Evolutionary conservation across 1,284 basidiomycete species (phyloP), one percentile per base, ranked within the genome.

Genomic region (Tremellales sp.): DNA sequence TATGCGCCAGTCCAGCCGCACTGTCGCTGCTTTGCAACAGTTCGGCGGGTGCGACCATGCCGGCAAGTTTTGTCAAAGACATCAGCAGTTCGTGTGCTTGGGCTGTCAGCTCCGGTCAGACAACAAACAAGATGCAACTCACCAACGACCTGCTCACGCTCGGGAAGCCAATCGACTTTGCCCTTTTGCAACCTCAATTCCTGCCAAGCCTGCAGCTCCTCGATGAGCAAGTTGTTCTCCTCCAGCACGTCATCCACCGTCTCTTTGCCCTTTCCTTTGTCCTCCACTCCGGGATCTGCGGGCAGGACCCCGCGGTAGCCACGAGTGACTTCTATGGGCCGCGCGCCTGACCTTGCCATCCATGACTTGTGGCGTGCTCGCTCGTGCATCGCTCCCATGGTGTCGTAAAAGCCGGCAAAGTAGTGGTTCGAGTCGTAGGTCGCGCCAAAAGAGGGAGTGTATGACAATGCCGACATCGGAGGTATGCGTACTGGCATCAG

Each of bases 131-230:
- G 25, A 11, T 5, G 12, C 2, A 13, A 62, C 65, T 60, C 46
- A 68, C 65, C 65, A 19, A 68, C 52, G 6, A 55, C 49, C 0
- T 59, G 50, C 46, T 70, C 70, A 25, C 68, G 56, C 19, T 67
- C 58, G 6, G 53, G 4, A 52, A 17, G 15, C 33, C 33, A 36
- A 15, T 13, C 40, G 48, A 41, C 45, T 29, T 58, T 50, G 7
- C 62, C 64, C 29, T 57, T 55, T 19, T 57, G 45, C 3, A 66
- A 39, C 13, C 70, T 47, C 23, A 61, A 23, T 1, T 63, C 57
- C 41, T 72, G 68, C 68, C 70, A 70, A 3, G 52, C 56, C 33
- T 64, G 55, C 46, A 72, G 52, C 52, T 72, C 70, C 22, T 56
- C 53, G 24, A 72, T 58, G 36, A 61, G 51, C 7, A 45, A 55